Base-by-base conservation (phyloP, 2,329 filamentous ascomycete species). In the Fusarium nurragi region DNA sequence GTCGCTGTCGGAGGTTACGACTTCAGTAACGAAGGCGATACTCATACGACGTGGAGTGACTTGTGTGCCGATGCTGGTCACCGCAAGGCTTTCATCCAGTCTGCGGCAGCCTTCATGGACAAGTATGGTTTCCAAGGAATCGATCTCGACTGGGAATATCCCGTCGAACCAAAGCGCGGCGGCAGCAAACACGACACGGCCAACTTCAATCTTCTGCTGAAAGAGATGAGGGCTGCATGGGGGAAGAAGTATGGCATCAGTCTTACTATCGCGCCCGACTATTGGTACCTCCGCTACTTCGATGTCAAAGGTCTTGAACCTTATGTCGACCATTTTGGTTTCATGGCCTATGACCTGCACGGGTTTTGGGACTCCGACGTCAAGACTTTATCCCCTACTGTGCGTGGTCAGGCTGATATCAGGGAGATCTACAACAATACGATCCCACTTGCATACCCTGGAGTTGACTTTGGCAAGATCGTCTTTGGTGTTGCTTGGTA, bases 141-240 rank as follows among this genome's bases (percentile, higher is more conserved):
- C 1, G 81, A 84, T 54, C 50, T 83, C 0, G 80, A 83, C 60
- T 83, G 81, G 81, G 79, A 83, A 54, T 82, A 78, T 62, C 80
- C 80, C 0, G 77, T 43, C 2, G 56, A 47, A 2, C 18, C 41
- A 37, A 72, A 75, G 3, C 72, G 79, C 2, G 77, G 77, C 6
- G 80, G 81, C 0, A 59, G 59, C 1, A 51, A 57, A 1, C 1
- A n/a, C 5, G 81, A 83, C 53, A 76, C 62, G 0, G 50, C 49
- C 4, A 82, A 81, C 63, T 75, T 77, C n/a, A 71, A 74, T 1
- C 14, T 49, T 0, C 62, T 80, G 1, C 49, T 80, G 1, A 64
- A 74, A 28, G 76, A 78, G 45, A 74, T 80, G 70, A 59, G 71
- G 4, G 67, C 66, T 0, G 71, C 45, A 0, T 54, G 25, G 10